Base-by-base conservation (phyloP, 2,329 filamentous ascomycete genomes). In the Neofusicoccum ribis region DNA sequence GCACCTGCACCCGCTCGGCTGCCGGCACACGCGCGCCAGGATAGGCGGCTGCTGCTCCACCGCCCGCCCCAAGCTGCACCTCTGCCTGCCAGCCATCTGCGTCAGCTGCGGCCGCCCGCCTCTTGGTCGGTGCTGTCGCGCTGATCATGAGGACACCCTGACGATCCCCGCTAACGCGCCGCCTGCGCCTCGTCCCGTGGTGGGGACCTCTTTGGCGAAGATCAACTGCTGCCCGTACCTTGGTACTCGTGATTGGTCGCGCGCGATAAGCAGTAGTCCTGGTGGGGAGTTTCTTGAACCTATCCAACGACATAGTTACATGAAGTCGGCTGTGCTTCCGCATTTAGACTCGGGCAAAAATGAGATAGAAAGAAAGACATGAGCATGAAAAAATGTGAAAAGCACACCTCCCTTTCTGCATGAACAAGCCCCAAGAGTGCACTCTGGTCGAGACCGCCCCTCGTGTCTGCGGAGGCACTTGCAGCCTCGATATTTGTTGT, bases 101-200 rank as follows among this genome's bases (percentile, higher is more conserved):
- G 54, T 58, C 54, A 58, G 54, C 54, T 58, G 54, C 54, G n/a
- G 41, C 17, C 36, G 9, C 7, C 37, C 37, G 36, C 3, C 34
- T 43, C 36, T 39, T 15, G 2, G 23, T 23, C 23, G 23, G 23
- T 23, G 23, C 23, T 23, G 23, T 23, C 23, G 23, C 23, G 23
- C 23, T 23, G 51, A 37, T 59, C 54, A 59, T 59, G 54, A 8
- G 54, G 39, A 56, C 51, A 36, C 36, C 51, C 15, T 37, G 52
- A 3, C 51, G 31, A 27, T 43, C 52, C 3, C 23, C 20, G 3
- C 36, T 27, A 41, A 17, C 36, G 36, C 51, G 36, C 51, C 49
- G 14, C n/a, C 50, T 59, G 54, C 54, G 23, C 54, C 39, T 44
- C 11, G 27, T 47, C 27, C 27, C 12, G 56, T 12, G 20, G 37